Evolutionary conservation across 139 green algal species (phyloP).

Genomic region (Penium margaritaceum): DNA sequence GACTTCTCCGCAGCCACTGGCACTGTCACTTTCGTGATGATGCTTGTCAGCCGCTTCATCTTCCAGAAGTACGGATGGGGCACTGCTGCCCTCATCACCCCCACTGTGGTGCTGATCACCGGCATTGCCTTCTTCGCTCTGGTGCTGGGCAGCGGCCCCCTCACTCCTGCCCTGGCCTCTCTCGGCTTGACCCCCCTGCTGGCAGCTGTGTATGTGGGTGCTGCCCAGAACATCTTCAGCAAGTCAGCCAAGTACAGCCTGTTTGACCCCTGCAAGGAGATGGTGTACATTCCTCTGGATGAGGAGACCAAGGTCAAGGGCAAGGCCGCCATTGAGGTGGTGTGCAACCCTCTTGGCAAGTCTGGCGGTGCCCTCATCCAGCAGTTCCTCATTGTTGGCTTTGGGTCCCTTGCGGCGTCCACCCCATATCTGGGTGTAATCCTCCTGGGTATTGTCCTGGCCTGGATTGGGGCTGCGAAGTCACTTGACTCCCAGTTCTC

Average conservation of each 20-base stretch:
- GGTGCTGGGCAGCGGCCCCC: slow-evolving; percentile 68
- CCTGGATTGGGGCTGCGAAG: slow-evolving; percentile 78
- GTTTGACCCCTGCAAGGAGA: slow-evolving; percentile 99
- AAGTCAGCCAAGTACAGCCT: slow-evolving; percentile 91
- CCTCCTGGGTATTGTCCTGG: slow-evolving; percentile 75
- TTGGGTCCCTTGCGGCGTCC: slow-evolving; percentile 88
- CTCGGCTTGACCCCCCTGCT: slow-evolving; percentile 85
- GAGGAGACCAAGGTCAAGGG: slow-evolving; percentile 87
- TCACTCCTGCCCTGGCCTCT: slow-evolving; percentile 68
- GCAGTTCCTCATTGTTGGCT: slow-evolving; percentile 92
- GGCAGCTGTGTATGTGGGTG: slow-evolving; percentile 88
- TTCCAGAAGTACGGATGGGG: slow-evolving; percentile 94
- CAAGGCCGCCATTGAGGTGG: slow-evolving; percentile 97
- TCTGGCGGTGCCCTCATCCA: slow-evolving; percentile 93
- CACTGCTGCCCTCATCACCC: slow-evolving; percentile 87
- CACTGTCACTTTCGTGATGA: slow-evolving; percentile 90
- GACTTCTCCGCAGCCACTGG: slow-evolving; percentile 65
- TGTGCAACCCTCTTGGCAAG: slow-evolving; percentile 98
- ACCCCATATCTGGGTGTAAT: slow-evolving; percentile 91
- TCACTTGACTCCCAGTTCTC: slow-evolving; percentile 77
- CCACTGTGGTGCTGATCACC: slow-evolving; percentile 84
- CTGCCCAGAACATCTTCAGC: slow-evolving; percentile 92
- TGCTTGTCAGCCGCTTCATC: slow-evolving; percentile 87
- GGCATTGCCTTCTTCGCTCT: slow-evolving; percentile 89
- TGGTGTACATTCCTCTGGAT: slow-evolving; percentile 97